Evolutionary conservation across 805 yeast genomes (phyloP).

Genomic region (Wickerhamiella qilinensis): DNA sequence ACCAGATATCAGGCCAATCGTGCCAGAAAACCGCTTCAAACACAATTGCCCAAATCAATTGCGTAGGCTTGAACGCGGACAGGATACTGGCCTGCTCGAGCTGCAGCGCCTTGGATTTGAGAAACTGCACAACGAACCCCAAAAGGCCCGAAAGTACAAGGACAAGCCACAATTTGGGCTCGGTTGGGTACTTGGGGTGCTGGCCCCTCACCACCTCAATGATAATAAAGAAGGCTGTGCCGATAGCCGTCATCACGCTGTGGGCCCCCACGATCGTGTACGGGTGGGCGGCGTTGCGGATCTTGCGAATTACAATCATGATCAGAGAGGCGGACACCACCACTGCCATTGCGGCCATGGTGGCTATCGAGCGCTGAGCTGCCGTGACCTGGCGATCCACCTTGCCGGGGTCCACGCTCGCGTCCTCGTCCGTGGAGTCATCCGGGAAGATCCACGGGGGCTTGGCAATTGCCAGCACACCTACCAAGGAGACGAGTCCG

Average conservation of each 20-base stretch:
- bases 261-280: slow-evolving; percentile 63
- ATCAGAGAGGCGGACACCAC: slow-evolving; percentile 30
- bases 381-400: too few relatives aligned
- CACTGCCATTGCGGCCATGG: slow-evolving; percentile 43
- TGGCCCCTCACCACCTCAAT: slow-evolving; percentile 32
- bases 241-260: slow-evolving; percentile 41
- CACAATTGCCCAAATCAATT: slow-evolving; percentile 58
- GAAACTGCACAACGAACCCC: slow-evolving; percentile 72
- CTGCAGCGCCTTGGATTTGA: slow-evolving; percentile 69
- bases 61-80: slow-evolving; percentile 58
- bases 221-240: slow-evolving; percentile 30
- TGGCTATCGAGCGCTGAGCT: slow-evolving; percentile 34
- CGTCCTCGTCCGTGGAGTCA: slow-evolving; percentile 12
- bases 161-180: slow-evolving; percentile 32
- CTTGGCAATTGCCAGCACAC: slow-evolving; percentile 68
- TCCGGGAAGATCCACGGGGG: slow-evolving; percentile 56
- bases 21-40: slow-evolving; percentile 63
- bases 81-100: slow-evolving; percentile 66
- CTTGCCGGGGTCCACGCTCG: background rate
- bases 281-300: slow-evolving; percentile 52
- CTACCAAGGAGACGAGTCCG: slow-evolving; percentile 48
- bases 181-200: slow-evolving; percentile 23
- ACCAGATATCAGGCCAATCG: slow-evolving; percentile 54
- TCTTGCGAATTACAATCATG: slow-evolving; percentile 6
- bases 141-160: slow-evolving; percentile 48